These are phyloP conservation scores for Cucumis hystrix DNA, from an alignment of 306 rosid genomes.

Conservation along the genomic window DNA sequence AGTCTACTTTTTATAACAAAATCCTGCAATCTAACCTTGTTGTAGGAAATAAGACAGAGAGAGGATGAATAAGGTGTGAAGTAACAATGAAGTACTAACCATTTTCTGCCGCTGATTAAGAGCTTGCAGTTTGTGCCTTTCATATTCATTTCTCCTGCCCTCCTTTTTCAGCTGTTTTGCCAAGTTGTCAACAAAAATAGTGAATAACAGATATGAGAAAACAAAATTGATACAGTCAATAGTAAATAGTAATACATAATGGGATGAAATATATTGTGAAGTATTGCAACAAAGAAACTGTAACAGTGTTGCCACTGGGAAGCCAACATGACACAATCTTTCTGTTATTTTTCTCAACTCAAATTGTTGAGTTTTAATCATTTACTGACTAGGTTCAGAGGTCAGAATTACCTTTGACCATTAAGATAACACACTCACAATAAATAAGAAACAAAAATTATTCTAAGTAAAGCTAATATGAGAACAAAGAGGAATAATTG, in stretches of 20 bases:
- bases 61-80: slow-evolving; percentile 7
- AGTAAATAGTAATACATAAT: not conserved
- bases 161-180: slow-evolving; percentile 68
- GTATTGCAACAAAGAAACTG: not conserved
- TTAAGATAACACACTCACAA: not conserved
- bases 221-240: not conserved
- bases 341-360: not conserved
- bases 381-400: not conserved
- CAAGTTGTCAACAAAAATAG: slow-evolving; percentile 12
- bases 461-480: not conserved
- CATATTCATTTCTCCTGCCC: slow-evolving; percentile 98
- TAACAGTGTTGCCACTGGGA: not conserved
- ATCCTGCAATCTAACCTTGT: not conserved
- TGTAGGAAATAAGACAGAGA: not conserved
- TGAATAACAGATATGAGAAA: slow-evolving; percentile 8
- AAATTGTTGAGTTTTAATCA: not conserved
- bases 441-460: not conserved
- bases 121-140: slow-evolving; percentile 97
- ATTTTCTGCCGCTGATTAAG: slow-evolving; percentile 96
- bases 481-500: not conserved
- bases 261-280: not conserved
- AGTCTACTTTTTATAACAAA: not conserved
- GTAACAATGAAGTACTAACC: slow-evolving; percentile 37
- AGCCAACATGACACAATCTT: not conserved
- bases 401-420: not conserved